These are phyloP conservation scores for Colletotrichum plurivorum DNA, from an alignment of 2,329 filamentous ascomycete species.

Conservation along the genomic window DNA sequence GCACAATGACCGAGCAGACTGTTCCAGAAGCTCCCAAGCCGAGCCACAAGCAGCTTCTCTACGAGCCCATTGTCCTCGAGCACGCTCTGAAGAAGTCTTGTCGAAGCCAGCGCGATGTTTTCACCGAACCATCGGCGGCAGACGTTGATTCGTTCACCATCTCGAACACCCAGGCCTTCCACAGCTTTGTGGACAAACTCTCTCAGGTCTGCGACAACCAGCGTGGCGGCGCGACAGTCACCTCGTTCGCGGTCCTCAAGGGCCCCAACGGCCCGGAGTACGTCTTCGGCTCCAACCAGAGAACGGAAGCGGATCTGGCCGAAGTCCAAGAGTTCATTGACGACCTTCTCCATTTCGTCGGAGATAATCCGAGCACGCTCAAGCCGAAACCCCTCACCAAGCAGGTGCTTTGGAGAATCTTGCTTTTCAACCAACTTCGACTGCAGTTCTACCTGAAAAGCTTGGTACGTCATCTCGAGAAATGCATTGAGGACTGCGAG, in stretches of 20 bases:
- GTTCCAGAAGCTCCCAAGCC: not conserved
- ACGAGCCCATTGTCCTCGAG: slow-evolving; percentile 49
- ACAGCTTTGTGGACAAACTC: slow-evolving; percentile 48
- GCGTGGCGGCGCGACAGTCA: slow-evolving; percentile 48
- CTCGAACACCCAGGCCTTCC: slow-evolving; percentile 44
- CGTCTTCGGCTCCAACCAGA: slow-evolving; percentile 49
- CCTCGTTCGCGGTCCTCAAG: slow-evolving; percentile 48
- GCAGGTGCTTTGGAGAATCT: slow-evolving; percentile 12
- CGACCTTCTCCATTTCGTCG: not conserved
- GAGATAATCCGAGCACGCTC: not conserved
- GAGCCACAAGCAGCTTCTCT: slow-evolving; percentile 44
- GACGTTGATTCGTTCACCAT: slow-evolving; percentile 27
- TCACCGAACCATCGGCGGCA: not conserved
- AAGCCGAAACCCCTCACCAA: not conserved
- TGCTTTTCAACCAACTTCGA: slow-evolving; percentile 24
- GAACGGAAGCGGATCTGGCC: not conserved
- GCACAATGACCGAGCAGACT: not conserved
- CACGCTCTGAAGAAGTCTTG: slow-evolving; percentile 44
- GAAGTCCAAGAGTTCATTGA: slow-evolving; percentile 10
- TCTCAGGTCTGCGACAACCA: slow-evolving; percentile 49
- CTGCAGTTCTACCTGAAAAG: slow-evolving; percentile 6
- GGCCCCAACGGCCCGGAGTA: slow-evolving; percentile 45
- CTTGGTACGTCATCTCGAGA: not conserved
- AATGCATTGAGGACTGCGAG: slow-evolving; percentile 1
- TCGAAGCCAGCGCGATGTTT: not conserved